Conservation (phyloP, 192 early-diverging fungal genomes). For the Chytriomyces hyalinus region DNA sequence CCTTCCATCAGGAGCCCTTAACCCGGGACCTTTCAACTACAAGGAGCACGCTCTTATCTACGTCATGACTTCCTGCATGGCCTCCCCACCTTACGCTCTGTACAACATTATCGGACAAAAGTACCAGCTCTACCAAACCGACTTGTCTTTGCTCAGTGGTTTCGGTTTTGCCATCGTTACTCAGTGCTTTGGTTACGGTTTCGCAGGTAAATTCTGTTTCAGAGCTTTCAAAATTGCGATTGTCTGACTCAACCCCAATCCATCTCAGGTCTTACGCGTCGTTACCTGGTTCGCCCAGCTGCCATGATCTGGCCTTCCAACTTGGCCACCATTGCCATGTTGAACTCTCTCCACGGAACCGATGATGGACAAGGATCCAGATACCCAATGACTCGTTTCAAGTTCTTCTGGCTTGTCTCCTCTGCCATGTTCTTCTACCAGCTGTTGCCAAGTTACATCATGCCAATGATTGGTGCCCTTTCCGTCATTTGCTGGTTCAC, state of each 20-base stretch:
- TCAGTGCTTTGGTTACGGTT: slow-evolving; percentile 58
- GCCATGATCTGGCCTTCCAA: slow-evolving; percentile 85
- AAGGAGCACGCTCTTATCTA: slow-evolving; percentile 60
- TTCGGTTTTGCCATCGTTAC: not conserved
- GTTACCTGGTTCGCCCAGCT: slow-evolving; percentile 79
- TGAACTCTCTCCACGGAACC: slow-evolving; percentile 72
- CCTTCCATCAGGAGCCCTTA: slow-evolving; percentile 55
- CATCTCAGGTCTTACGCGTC: slow-evolving; percentile 64
- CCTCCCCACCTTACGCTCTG: slow-evolving; percentile 49
- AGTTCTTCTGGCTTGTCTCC: slow-evolving; percentile 10
- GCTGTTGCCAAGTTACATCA: slow-evolving; percentile 70
- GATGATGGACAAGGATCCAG: not conserved
- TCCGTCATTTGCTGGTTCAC: slow-evolving; percentile 11
- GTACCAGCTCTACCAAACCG: slow-evolving; percentile 13
- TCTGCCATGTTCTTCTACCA: slow-evolving; percentile 46
- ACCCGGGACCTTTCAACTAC: slow-evolving; percentile 60
- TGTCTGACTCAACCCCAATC: no score
- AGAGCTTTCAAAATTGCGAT: slow-evolving; percentile 50
- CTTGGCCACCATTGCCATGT: slow-evolving; percentile 78
- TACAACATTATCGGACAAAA: slow-evolving; percentile 30
- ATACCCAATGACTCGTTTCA: slow-evolving; percentile 6
- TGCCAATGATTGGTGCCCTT: slow-evolving; percentile 70
- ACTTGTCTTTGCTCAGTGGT: not conserved
- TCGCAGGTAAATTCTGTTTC: slow-evolving; percentile 44
- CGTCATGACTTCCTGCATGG: slow-evolving; percentile 28